Base-by-base conservation (phyloP, 2,329 filamentous ascomycete species). In the Byssochlamys sp. region DNA sequence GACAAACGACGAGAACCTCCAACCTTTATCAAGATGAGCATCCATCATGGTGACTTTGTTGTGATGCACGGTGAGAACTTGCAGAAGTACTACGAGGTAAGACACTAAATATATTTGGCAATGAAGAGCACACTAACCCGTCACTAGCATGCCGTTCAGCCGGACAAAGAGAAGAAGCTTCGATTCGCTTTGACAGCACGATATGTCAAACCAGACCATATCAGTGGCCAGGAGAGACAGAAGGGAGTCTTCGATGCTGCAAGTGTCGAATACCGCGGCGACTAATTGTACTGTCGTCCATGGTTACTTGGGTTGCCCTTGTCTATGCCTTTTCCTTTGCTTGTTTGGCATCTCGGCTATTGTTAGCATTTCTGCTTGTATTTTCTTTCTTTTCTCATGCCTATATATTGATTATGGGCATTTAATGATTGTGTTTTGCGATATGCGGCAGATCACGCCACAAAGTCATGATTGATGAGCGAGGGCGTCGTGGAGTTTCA, bases 31-130 rank as follows among this genome's bases (percentile, higher is more conserved):
- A 73, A 69, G 1, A 67, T 84, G 65, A 70, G 73, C 1, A 69
- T 85, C 5, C 71, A 75, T 14, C 82, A 84, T 66, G 82, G 82
- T 0, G 82, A 84, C 63, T 66, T 84, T 24, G 75, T 84, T 0
- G 71, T 84, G 7, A 84, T 84, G 82, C 77, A 82, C 62, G 82
- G 82, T 0, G 73, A 72, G 4, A 67, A 71, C 2, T 67, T 84
- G 11, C 82, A 84, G 65, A 77, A 76, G 61, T 84, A 78, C 60
- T 81, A 78, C 39, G 81, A 84, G 69, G 73, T 75, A 62, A 54
- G 65, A 58, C 11, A 3, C 24, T 35, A 2, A 35, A 2, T 11
- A 53, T 9, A 29, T 31, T 9, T 26, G 28, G 6, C 35, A 39
- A 26, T 6, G 28, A 5, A 27, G 25, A 39, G 11, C 24, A 3